Conservation (phyloP, 2,329 filamentous ascomycete genomes). For the Diplodia mutila region DNA sequence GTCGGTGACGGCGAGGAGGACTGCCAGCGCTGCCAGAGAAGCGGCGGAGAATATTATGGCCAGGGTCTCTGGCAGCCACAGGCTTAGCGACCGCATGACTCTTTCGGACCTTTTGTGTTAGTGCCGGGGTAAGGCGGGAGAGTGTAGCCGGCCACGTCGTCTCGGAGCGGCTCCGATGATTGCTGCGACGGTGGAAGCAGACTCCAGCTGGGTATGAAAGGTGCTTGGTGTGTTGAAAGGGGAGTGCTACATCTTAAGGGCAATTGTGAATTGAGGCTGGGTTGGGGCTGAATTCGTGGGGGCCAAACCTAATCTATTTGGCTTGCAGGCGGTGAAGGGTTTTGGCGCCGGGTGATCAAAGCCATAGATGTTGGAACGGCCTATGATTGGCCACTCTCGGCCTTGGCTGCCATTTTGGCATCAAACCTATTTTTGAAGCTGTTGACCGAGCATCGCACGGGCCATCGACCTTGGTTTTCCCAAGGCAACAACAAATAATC, state of each 20-base stretch:
- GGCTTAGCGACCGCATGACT: not conserved
- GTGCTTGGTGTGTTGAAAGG: too few species aligned
- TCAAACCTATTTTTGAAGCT: not conserved
- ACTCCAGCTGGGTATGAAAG: not conserved
- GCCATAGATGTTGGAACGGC: not conserved
- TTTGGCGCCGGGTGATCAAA: not conserved
- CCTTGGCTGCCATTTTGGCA: not conserved
- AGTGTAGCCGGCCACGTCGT: not conserved
- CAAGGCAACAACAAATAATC: not conserved
- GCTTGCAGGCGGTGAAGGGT: not conserved
- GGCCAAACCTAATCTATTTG: not conserved
- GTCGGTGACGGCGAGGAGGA: not conserved
- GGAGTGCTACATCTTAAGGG: not conserved
- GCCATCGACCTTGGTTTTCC: not conserved
- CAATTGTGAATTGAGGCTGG: not conserved
- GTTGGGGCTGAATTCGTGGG: not conserved
- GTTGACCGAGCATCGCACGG: not conserved
- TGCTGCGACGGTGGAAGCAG: not conserved
- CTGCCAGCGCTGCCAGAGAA: not conserved
- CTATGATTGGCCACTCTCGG: not conserved
- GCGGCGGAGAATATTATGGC: not conserved
- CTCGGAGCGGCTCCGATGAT: not conserved
- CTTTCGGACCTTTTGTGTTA: not conserved
- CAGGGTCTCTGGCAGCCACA: not conserved
- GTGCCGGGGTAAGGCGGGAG: too few species aligned